Evolutionary conservation across 805 yeast genomes (phyloP).

Genomic region (Candida endomychidarum): DNA sequence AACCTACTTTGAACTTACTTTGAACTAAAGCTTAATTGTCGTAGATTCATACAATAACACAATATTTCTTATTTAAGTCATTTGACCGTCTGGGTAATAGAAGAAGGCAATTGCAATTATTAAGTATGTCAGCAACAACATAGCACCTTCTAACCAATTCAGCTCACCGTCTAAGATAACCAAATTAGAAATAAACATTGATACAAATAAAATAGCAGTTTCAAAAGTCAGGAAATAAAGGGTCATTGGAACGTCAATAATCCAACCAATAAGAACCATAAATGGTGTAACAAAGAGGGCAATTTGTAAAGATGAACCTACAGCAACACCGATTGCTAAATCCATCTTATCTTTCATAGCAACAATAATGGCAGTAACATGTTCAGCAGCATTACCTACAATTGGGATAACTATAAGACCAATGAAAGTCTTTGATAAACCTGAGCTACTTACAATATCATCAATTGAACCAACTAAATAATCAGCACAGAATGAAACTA

Average conservation of each 20-base stretch:
- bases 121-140: slow-evolving; percentile 83
- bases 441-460: slow-evolving; percentile 77
- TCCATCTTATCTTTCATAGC: slow-evolving; percentile 98
- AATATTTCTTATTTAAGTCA: neutral
- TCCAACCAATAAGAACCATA: slow-evolving; percentile 94
- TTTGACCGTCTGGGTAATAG: slow-evolving; percentile 69
- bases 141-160: slow-evolving; percentile 95
- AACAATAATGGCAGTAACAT: slow-evolving; percentile 92
- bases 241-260: slow-evolving; percentile 86
- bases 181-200: slow-evolving; percentile 85
- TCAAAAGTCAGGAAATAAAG: slow-evolving; percentile 90
- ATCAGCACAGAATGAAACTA: slow-evolving; percentile 91
- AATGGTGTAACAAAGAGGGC: slow-evolving; percentile 95
- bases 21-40: no score
- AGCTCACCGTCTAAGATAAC: slow-evolving; percentile 91
- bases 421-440: slow-evolving; percentile 90
- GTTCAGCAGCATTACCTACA: slow-evolving; percentile 98
- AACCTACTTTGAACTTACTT: no score
- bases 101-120: slow-evolving; percentile 88
- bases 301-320: slow-evolving; percentile 93
- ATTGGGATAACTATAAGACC: slow-evolving; percentile 93
- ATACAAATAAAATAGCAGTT: slow-evolving; percentile 85
- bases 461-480: slow-evolving; percentile 92
- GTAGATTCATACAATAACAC: no score
- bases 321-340: slow-evolving; percentile 93